Evolutionary conservation across 495 filamentous ascomycete genomes (phyloP).

Genomic region (Penicillium mononematosum): DNA sequence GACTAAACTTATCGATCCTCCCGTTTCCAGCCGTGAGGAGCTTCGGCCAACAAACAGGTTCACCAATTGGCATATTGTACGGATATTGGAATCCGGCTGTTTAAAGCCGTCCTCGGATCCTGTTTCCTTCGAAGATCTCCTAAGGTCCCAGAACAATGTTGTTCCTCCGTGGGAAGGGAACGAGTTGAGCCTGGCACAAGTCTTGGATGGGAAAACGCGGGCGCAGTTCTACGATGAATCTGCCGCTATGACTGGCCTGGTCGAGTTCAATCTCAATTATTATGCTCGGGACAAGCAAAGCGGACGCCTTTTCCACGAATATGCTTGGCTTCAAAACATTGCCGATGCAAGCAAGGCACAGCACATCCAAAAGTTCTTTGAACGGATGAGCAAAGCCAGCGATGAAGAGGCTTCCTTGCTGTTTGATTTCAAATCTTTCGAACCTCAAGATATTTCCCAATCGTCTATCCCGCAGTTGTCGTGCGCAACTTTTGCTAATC

Average conservation of each 20-base stretch:
- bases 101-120: slow-evolving; percentile 41
- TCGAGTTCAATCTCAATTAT: slow-evolving; percentile 37
- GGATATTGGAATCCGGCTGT: slow-evolving; percentile 50
- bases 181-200: slow-evolving; percentile 18
- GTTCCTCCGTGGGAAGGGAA: slow-evolving; percentile 38
- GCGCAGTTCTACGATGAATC: slow-evolving; percentile 40
- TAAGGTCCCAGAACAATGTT: slow-evolving; percentile 34
- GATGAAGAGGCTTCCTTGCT: slow-evolving; percentile 16
- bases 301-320: slow-evolving; percentile 31
- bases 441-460: slow-evolving; percentile 22
- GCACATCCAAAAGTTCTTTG: slow-evolving; percentile 39
- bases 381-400: slow-evolving; percentile 21
- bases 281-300: slow-evolving; percentile 27
- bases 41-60: slow-evolving; percentile 32
- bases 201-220: slow-evolving; percentile 26
- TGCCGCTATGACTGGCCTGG: slow-evolving; percentile 35
- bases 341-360: slow-evolving; percentile 42
- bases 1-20: slow-evolving; percentile 27
- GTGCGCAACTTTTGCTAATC: slow-evolving; percentile 41
- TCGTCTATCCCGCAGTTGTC: slow-evolving; percentile 50
- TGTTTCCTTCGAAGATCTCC: slow-evolving; percentile 36
- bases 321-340: slow-evolving; percentile 37
- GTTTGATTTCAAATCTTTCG: slow-evolving; percentile 19
- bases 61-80: slow-evolving; percentile 51
- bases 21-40: slow-evolving; percentile 12